Conservation (phyloP, 2,329 filamentous ascomycete species). For the Fusarium haematococcum region DNA sequence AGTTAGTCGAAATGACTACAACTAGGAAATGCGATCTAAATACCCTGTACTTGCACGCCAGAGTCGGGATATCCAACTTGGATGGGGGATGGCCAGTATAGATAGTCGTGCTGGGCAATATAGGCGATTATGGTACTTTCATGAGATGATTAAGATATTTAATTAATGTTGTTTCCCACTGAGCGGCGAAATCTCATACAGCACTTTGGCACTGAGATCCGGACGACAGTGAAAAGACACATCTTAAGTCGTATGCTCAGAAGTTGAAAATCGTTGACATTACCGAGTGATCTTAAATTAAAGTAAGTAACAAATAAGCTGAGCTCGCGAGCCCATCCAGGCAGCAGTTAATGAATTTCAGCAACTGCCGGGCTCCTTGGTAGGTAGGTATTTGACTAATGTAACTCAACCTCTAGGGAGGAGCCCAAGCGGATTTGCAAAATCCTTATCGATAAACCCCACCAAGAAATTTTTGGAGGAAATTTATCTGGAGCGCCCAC, state of each 20-base stretch:
- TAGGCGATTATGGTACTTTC: background rate
- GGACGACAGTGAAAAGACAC: background rate
- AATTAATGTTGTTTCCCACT: background rate
- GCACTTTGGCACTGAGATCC: background rate
- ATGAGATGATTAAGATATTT: background rate
- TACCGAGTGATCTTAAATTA: background rate
- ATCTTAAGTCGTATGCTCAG: too few species aligned
- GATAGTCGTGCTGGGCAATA: background rate
- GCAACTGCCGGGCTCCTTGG: background rate
- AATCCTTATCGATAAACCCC: constrained; percentile 56
- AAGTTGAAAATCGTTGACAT: background rate
- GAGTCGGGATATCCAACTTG: too few species aligned
- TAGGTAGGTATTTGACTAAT: background rate
- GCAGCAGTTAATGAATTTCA: background rate
- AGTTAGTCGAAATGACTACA: background rate
- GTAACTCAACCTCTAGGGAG: background rate
- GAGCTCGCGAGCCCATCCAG: background rate
- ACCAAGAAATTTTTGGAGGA: constrained; percentile 51
- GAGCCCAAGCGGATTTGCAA: background rate
- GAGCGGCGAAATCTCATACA: background rate
- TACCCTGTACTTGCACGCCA: background rate
- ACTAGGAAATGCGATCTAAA: background rate
- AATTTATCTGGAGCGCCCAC: constrained; percentile 43
- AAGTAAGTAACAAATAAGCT: background rate
- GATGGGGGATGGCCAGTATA: background rate